phyloP scores from a whole-genome alignment of 495 filamentous ascomycete genomes.

The Aspergillus steynii region DNA sequence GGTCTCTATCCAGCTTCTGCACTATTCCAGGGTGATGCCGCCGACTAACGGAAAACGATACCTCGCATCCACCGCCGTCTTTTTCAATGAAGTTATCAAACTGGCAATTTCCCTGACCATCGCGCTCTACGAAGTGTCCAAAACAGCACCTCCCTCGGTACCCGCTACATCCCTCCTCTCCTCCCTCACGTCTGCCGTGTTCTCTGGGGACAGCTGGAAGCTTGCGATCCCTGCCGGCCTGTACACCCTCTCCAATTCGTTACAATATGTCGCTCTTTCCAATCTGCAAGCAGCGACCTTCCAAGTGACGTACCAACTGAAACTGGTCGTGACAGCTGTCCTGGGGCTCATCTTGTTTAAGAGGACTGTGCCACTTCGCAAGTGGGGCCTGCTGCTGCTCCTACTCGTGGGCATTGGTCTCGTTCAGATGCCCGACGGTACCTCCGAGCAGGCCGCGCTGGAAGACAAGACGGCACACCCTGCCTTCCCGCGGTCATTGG shows the following conservation, averaged over 20 bases:
- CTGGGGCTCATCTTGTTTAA: conserved; percentile 79
- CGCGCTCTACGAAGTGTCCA: conserved; percentile 82
- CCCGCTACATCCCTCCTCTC: conserved; percentile 77
- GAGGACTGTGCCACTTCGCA: conserved; percentile 63
- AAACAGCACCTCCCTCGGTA: conserved; percentile 69
- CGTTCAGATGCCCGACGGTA: conserved; percentile 71
- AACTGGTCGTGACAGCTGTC: conserved; percentile 88
- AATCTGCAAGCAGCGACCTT: conserved; percentile 91
- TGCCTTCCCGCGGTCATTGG: conserved; percentile 72
- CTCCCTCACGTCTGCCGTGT: conserved; percentile 76
- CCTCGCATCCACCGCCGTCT: conserved; percentile 89
- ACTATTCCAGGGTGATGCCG: conserved; percentile 93
- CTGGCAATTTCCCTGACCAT: conserved; percentile 82
- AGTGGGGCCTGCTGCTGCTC: conserved; percentile 80
- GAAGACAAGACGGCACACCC: conserved; percentile 52
- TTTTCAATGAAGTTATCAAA: conserved; percentile 92
- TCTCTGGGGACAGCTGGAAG: conserved; percentile 96
- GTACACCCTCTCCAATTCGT: conserved; percentile 85
- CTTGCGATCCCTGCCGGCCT: conserved; percentile 84
- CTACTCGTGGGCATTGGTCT: conserved; percentile 83
- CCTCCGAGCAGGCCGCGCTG: conserved; percentile 47
- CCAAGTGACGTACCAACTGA: conserved; percentile 89
- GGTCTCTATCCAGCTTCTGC: conserved; percentile 62
- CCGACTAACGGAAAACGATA: conserved; percentile 79
- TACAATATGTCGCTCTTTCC: conserved; percentile 89